Conservation (phyloP, 768 basidiomycete species). For the Mycena vitilis region DNA sequence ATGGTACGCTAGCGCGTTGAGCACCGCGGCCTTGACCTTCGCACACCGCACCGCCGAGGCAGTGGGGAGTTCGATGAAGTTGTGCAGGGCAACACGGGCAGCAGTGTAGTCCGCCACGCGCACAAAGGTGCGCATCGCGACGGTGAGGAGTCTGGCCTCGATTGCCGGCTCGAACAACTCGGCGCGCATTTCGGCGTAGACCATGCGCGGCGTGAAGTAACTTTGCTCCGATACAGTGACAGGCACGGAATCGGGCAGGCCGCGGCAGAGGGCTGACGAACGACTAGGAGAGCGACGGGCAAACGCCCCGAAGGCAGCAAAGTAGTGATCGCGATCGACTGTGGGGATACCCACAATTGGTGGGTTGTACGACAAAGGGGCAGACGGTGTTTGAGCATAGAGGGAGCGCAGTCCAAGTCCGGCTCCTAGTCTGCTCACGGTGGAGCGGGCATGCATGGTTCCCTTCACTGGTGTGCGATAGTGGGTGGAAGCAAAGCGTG, state of each 20-base stretch:
- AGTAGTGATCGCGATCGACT: neutral
- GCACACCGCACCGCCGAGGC: neutral
- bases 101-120: neutral
- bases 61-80: neutral
- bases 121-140: conserved; percentile 5
- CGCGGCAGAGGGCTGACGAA: too few species aligned
- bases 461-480: too few species aligned
- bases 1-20: neutral
- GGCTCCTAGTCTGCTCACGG: too few species aligned
- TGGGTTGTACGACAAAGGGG: too few species aligned
- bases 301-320: neutral
- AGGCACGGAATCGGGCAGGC: neutral
- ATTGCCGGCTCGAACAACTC: neutral
- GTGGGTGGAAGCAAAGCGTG: too few species aligned
- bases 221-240: neutral
- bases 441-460: too few species aligned
- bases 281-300: neutral
- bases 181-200: neutral
- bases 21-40: neutral
- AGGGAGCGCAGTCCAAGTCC: too few species aligned
- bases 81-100: neutral
- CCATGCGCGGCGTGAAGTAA: neutral
- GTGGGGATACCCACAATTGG: too few species aligned
- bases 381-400: too few species aligned
- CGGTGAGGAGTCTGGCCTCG: neutral